Evolutionary conservation across 495 filamentous ascomycete species (phyloP).

Genomic region (Aspergillus funiculosus): DNA sequence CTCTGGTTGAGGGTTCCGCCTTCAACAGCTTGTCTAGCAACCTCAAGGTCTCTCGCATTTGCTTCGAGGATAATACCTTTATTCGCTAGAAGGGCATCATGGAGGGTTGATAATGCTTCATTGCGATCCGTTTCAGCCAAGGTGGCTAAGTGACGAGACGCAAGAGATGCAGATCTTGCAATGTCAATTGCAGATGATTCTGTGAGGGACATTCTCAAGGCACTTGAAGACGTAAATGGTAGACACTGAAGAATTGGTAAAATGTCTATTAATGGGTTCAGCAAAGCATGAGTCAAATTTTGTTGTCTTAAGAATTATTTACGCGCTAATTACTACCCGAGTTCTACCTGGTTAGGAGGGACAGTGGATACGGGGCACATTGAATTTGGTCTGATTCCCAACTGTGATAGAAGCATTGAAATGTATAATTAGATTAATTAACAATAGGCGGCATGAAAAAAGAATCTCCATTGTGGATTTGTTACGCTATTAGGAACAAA

Average conservation of each 20-base stretch:
- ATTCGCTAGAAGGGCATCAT: constrained; percentile 60
- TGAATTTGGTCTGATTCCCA: no score
- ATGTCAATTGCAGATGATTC: constrained; percentile 60
- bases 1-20: constrained; percentile 73
- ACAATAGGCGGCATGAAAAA: no score
- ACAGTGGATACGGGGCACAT: no score
- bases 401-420: no score
- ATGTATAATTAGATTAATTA: no score
- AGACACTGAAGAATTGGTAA: neutral
- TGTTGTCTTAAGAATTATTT: no score
- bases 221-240: neutral
- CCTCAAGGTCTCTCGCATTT: constrained; percentile 73
- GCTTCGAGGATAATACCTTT: constrained; percentile 74
- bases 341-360: no score
- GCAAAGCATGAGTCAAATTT: no score
- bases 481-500: no score
- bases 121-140: constrained; percentile 64
- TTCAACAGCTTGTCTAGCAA: constrained; percentile 64
- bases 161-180: constrained; percentile 61
- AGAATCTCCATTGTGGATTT: no score
- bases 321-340: neutral
- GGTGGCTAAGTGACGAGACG: constrained; percentile 63
- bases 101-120: constrained; percentile 75
- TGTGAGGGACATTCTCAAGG: constrained; percentile 63
- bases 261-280: neutral